Evolutionary conservation across 306 rosid genomes (phyloP), one percentile per base, ranked within the genome.

Genomic region (Begonia loranthoides): DNA sequence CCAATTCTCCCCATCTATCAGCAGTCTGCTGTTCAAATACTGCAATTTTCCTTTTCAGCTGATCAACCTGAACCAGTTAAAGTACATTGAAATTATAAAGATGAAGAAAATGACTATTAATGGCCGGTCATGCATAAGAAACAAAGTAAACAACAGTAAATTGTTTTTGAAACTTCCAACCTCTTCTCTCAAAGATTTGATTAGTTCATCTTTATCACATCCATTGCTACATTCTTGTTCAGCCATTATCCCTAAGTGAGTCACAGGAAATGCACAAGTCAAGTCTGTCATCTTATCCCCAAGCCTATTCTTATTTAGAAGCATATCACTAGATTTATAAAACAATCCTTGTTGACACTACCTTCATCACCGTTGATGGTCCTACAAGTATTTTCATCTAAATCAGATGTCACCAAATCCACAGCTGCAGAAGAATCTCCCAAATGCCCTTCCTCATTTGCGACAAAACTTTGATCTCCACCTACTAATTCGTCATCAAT

Each of bases 181-280:
- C 99, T 86, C 94, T 69, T 83, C 79, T 71, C 22, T 70, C 64
- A 92, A 73, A 65, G 65, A 74, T 61, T 71, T 66, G 64, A 92
- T 77, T 52, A 67, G 68, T 72, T 67, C 67, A 11, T 86, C 86
- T 57, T 68, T 60, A 66, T 66, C 52, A 50, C 60, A 72, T 33
- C 60, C 45, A 59, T 64, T 66, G 53, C 69, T 66, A 38, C 66
- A 45, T 45, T 58, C 70, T 58, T 28, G 36, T 28, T 63, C 64
- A 28, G 60, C 68, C 33, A n/a, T 39, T 46, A 48, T 51, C 36
- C 59, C 67, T 17, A 45, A 50, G 6, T 28, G 36, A 56, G 66
- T 63, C 36, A 28, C 36, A 5, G 36, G 9, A 28, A 28, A 28
- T 4, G 8, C 36, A 28, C 36, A 28, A 3, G 6, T 28, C 9